Base-by-base conservation (phyloP, 2,329 filamentous ascomycete species). In the Plenodomus tracheiphilus region DNA sequence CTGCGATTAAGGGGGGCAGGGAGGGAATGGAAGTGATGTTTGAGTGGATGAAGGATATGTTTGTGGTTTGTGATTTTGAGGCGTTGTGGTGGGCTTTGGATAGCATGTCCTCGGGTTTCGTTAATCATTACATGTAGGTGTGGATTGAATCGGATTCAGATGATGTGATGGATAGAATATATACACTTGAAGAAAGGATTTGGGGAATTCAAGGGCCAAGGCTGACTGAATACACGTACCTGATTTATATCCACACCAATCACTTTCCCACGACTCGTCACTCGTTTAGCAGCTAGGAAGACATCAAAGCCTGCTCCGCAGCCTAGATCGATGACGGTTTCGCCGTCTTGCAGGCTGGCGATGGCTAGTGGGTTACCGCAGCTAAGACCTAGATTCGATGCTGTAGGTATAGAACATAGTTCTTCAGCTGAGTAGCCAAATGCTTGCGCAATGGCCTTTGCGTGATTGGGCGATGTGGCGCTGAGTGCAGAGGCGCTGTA, bases 201-300 rank as follows among this genome's bases (percentile, higher is more conserved):
- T n/a, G n/a, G n/a, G n/a, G n/a, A n/a, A n/a, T n/a, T n/a, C n/a
- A n/a, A n/a, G n/a, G n/a, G n/a, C n/a, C n/a, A n/a, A n/a, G n/a
- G n/a, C n/a, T n/a, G n/a, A n/a, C n/a, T n/a, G n/a, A n/a, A n/a
- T n/a, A n/a, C n/a, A n/a, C n/a, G n/a, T 59, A 79, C 81, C 66
- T 82, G 75, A 54, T 80, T 85, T 79, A 85, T 85, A 57, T 86
- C 82, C 4, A 85, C 70, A 7, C 83, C 83, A 41, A 84, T 79
- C 3, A 73, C 80, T 21, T 69, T 75, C 1, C 82, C 81, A 3
- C 62, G 64, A 0, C 56, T 39, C 0, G 81, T 81, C 32, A 85
- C 75, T 56, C 75, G 80, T 20, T 69, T 70, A 3, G 79, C 74
- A 10, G 81, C 81, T 2, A 79, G 75, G 51, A 85, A 82, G 16